phyloP scores from a whole-genome alignment of 2,329 filamentous ascomycete genomes.

The Metarhizium sp. region DNA sequence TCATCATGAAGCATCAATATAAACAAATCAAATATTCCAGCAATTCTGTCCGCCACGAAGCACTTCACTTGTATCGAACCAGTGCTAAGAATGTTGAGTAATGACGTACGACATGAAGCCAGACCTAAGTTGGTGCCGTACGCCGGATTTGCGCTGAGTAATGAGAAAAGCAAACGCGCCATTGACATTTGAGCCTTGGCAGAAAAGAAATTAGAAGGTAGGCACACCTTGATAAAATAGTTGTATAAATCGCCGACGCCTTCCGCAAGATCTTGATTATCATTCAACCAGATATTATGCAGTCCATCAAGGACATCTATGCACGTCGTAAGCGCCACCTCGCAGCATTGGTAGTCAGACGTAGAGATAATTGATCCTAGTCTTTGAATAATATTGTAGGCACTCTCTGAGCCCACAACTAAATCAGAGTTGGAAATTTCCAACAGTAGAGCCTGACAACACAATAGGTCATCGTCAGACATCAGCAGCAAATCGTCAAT shows the following conservation, averaged over 20 bases:
- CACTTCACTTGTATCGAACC: constrained; percentile 67
- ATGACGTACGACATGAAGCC: constrained; percentile 54
- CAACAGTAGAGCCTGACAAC: constrained; percentile 37
- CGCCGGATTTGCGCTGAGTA: constrained; percentile 57
- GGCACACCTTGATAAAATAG: constrained; percentile 60
- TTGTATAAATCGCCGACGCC: constrained; percentile 68
- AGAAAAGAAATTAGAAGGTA: constrained; percentile 63
- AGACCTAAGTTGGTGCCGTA: constrained; percentile 54
- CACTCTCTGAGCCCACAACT: constrained; percentile 35
- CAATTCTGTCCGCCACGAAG: constrained; percentile 58
- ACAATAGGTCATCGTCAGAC: constrained; percentile 43
- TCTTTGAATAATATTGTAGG: constrained; percentile 37
- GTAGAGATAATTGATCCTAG: constrained; percentile 42
- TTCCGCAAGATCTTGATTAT: constrained; percentile 50
- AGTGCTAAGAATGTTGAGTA: constrained; percentile 62
- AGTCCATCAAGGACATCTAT: constrained; percentile 60
- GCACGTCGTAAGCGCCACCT: constrained; percentile 59
- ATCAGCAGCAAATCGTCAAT: constrained; percentile 40
- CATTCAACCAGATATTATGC: constrained; percentile 52
- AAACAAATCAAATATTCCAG: constrained; percentile 70
- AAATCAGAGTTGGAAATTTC: constrained; percentile 48
- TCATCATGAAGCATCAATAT: constrained; percentile 75
- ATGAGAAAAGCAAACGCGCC: constrained; percentile 56
- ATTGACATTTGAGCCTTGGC: constrained; percentile 57
- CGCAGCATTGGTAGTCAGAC: constrained; percentile 61